Evolutionary conservation across 2,329 filamentous ascomycete species (phyloP).

Genomic region (Botrytis byssoidea): DNA sequence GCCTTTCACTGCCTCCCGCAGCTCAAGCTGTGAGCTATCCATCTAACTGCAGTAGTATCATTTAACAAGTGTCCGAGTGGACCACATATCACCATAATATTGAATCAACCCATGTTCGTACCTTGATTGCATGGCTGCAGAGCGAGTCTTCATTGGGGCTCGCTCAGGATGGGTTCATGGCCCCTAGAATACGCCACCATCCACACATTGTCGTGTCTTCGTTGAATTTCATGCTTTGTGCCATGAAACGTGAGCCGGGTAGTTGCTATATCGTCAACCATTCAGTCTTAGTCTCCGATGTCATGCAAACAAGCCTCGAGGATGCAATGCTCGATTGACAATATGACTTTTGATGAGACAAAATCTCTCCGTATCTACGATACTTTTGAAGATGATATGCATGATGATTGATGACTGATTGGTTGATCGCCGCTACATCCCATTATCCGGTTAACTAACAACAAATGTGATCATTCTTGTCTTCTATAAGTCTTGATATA

Average conservation of each 20-base stretch:
- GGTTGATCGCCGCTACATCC: conserved; percentile 28
- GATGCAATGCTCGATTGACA: not conserved
- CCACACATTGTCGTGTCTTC: not conserved
- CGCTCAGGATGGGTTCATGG: conserved; percentile 18
- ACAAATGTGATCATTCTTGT: not conserved
- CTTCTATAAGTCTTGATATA: not conserved
- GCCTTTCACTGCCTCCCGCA: not conserved
- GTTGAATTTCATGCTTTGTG: conserved; percentile 19
- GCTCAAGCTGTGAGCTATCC: not conserved
- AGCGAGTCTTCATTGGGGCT: conserved; percentile 20
- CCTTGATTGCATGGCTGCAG: conserved; percentile 23
- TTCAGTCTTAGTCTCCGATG: not conserved
- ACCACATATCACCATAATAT: conserved; percentile 20
- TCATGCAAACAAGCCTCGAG: not conserved
- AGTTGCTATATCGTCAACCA: conserved; percentile 18
- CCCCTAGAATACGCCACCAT: not conserved
- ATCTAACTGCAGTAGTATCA: conserved; percentile 1
- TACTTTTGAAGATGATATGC: not conserved
- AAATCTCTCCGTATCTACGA: not conserved
- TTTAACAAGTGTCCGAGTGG: conserved; percentile 23
- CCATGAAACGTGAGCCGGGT: conserved; percentile 17
- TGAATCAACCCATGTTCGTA: conserved; percentile 27
- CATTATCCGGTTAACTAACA: not conserved
- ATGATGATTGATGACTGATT: conserved; percentile 25
- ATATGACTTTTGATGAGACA: conserved; percentile 9